These are phyloP conservation scores for Alnus rubra DNA, from an alignment of 306 rosid genomes.

Conservation along the genomic window DNA sequence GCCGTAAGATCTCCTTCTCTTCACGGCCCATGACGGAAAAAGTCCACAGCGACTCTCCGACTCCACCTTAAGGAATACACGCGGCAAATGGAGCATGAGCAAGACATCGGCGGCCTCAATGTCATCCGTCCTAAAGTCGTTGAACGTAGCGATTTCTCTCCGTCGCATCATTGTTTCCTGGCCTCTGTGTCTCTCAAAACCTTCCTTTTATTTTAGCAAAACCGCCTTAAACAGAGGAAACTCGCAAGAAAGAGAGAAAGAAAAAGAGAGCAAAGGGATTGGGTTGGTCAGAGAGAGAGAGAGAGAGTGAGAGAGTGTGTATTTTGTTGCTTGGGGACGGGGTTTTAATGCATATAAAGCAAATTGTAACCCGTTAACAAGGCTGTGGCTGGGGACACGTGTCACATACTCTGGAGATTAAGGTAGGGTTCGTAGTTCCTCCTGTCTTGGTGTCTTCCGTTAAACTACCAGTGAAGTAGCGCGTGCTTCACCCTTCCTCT, in stretches of 20 bases:
- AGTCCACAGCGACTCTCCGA: neutral
- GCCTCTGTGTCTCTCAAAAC: neutral
- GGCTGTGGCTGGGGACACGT: slow-evolving; percentile 44
- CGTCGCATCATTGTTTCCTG: slow-evolving; percentile 6
- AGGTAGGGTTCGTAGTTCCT: slow-evolving; percentile 45
- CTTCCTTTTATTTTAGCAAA: neutral
- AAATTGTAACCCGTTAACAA: slow-evolving; percentile 9
- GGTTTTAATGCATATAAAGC: slow-evolving; percentile 10
- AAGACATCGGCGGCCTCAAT: slow-evolving; percentile 41
- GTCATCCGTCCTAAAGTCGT: slow-evolving; percentile 25
- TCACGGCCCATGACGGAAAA: slow-evolving; percentile 41
- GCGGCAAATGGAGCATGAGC: slow-evolving; percentile 3
- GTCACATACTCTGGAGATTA: slow-evolving; percentile 33
- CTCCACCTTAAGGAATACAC: slow-evolving; percentile 12
- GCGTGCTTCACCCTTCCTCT: neutral
- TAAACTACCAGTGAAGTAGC: neutral
- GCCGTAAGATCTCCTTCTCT: slow-evolving; percentile 51
- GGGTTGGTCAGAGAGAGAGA: neutral
- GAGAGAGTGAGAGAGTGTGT: neutral
- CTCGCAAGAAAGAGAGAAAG: neutral
- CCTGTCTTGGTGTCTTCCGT: neutral
- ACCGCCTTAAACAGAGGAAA: neutral
- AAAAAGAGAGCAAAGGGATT: neutral
- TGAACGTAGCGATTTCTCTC: neutral
- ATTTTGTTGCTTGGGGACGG: slow-evolving; percentile 22